A percentile compares a stretch with the other conserved stretches of the same genome.
Evolutionary conservation across 2,329 filamentous ascomycete species (phyloP).

Genomic region (Aspergillus sp.): DNA sequence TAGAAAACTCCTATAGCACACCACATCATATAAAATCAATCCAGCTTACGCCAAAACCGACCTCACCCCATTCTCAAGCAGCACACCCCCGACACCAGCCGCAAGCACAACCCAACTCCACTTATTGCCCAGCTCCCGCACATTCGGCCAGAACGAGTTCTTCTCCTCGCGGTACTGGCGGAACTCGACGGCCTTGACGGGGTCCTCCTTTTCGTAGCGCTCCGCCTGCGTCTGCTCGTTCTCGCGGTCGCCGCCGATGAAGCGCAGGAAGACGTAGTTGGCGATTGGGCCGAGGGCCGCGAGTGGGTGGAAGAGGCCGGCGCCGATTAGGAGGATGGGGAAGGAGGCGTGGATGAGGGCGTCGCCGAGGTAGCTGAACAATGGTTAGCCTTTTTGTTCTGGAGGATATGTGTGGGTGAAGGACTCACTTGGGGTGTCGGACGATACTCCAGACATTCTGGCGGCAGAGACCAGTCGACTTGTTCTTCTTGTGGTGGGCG

Average conservation of each 20-base stretch:
- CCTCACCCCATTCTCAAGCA: conserved; percentile 47
- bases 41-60: not conserved
- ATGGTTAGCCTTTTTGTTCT: not conserved
- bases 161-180: conserved; percentile 58
- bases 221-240: conserved; percentile 58
- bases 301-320: conserved; percentile 59
- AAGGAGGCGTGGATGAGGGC: conserved; percentile 64
- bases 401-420: not conserved
- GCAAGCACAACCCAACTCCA: conserved; percentile 61
- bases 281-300: conserved; percentile 60
- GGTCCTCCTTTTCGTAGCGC: conserved; percentile 57
- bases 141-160: conserved; percentile 64
- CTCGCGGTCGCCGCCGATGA: conserved; percentile 60
- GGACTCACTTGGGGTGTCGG: conserved; percentile 63
- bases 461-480: conserved; percentile 49
- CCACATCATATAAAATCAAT: not conserved
- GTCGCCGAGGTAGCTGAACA: conserved; percentile 62
- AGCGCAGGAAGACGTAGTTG: conserved; percentile 64
- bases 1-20: not conserved
- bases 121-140: conserved; percentile 56
- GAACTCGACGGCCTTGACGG: conserved; percentile 58
- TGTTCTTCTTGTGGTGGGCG: conserved; percentile 53
- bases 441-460: conserved; percentile 67
- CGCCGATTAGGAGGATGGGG: conserved; percentile 58
- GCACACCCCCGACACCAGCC: conserved; percentile 54